phyloP scores from a whole-genome alignment of 768 basidiomycete genomes.

The Melanogaster broomeanus region DNA sequence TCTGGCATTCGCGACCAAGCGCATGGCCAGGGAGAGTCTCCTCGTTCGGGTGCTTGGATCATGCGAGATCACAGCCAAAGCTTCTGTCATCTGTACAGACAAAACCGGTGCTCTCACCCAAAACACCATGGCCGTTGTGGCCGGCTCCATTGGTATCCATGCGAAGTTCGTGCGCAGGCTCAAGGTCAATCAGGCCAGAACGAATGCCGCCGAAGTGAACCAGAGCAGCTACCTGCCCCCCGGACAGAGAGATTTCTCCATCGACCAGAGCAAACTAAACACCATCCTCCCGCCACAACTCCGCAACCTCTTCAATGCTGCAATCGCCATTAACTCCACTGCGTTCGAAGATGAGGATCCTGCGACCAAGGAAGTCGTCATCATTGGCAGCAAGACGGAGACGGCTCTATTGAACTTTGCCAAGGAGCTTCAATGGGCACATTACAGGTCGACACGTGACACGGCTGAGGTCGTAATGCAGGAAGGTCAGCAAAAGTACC shows the following conservation, averaged over 20 bases:
- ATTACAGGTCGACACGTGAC: constrained; percentile 70
- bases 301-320: constrained; percentile 71
- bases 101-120: constrained; percentile 97
- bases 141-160: constrained; percentile 91
- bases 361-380: constrained; percentile 57
- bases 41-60: constrained; percentile 95
- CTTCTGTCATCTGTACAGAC: constrained; percentile 93
- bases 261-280: constrained; percentile 78
- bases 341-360: constrained; percentile 85
- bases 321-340: constrained; percentile 91
- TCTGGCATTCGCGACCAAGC: constrained; percentile 93
- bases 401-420: constrained; percentile 87
- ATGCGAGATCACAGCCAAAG: constrained; percentile 99
- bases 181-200: constrained; percentile 66
- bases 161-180: constrained; percentile 89
- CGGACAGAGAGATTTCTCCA: constrained; percentile 77
- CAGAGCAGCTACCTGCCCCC: constrained; percentile 28
- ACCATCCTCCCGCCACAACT: constrained; percentile 60
- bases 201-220: constrained; percentile 65
- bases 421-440: constrained; percentile 74
- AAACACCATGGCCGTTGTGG: constrained; percentile 95
- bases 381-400: constrained; percentile 95
- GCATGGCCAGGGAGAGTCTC: constrained; percentile 96
- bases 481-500: no score
- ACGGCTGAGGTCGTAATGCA: constrained; percentile 55